These are phyloP conservation scores for Didymella arachidicola DNA, from an alignment of 2,329 filamentous ascomycete genomes.

Conservation along the genomic window DNA sequence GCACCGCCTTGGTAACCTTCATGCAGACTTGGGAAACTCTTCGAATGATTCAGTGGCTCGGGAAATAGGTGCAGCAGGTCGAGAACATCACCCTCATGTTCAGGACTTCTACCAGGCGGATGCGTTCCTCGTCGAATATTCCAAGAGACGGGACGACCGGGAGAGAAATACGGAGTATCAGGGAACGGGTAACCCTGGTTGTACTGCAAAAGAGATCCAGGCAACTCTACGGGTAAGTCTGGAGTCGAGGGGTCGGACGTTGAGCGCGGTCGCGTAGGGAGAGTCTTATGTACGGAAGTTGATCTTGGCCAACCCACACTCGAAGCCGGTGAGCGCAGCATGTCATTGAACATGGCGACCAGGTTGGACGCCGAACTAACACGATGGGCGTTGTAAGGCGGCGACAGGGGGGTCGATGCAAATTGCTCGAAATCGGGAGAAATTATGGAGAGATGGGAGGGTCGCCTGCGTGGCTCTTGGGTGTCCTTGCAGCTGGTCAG, in stretches of 20 bases:
- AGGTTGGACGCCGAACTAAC: conserved; percentile 47
- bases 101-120: conserved; percentile 10
- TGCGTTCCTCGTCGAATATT: conserved; percentile 23
- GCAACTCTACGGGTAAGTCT: conserved; percentile 40
- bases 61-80: conserved; percentile 22
- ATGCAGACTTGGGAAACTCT: conserved; percentile 26
- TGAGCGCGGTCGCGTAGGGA: conserved; percentile 51
- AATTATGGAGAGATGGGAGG: conserved; percentile 43
- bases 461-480: conserved; percentile 33
- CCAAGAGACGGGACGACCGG: conserved; percentile 22
- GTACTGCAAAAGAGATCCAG: conserved; percentile 41
- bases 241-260: conserved; percentile 52
- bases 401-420: conserved; percentile 35
- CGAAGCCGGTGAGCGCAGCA: conserved; percentile 52
- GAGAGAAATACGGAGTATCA: conserved; percentile 24
- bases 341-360: conserved; percentile 53
- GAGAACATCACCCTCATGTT: conserved; percentile 19
- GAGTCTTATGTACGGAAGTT: conserved; percentile 44
- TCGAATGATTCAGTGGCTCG: conserved; percentile 27
- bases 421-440: conserved; percentile 34
- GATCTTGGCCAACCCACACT: conserved; percentile 42
- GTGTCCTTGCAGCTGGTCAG: conserved; percentile 40
- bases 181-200: conserved; percentile 44
- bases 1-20: conserved; percentile 23
- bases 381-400: conserved; percentile 40